A percentile compares a stretch with the other conserved stretches of the same genome.
phyloP scores from a whole-genome alignment of 2,329 filamentous ascomycete genomes.

The Fusarium sp. region DNA sequence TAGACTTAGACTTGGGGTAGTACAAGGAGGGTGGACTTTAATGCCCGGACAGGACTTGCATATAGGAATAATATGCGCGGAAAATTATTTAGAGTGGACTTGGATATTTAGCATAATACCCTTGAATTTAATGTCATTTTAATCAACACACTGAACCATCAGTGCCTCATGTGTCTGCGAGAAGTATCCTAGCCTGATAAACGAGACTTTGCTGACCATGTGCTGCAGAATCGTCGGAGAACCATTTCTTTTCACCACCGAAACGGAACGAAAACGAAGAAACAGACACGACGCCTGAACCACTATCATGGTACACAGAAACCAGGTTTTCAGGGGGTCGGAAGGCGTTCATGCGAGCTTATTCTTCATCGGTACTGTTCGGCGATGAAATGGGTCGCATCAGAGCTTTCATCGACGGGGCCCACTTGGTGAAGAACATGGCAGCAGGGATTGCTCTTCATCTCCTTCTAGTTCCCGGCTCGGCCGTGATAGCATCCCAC shows the following conservation, averaged over 20 bases:
- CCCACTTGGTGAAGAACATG: constrained; percentile 35
- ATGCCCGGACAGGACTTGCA: constrained; percentile 20
- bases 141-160: not conserved
- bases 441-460: constrained; percentile 23
- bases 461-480: constrained; percentile 3
- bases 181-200: not conserved
- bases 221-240: constrained; percentile 12
- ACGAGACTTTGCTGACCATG: constrained; percentile 2
- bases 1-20: constrained; percentile 10
- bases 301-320: not conserved
- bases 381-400: constrained; percentile 38
- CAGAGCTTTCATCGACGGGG: constrained; percentile 17
- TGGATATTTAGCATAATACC: constrained; percentile 41
- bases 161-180: constrained; percentile 6
- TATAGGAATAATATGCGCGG: constrained; percentile 8
- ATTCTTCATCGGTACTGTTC: constrained; percentile 31
- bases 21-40: not conserved
- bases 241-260: constrained; percentile 4
- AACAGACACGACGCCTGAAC: not conserved
- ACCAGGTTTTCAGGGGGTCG: constrained; percentile 26
- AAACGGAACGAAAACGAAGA: not conserved
- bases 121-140: constrained; percentile 25
- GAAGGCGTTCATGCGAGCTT: constrained; percentile 33
- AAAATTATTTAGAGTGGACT: constrained; percentile 13
- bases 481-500: not conserved